Evolutionary conservation across 305 asterid species (phyloP).

Genomic region (Caryopteris hybrid): DNA sequence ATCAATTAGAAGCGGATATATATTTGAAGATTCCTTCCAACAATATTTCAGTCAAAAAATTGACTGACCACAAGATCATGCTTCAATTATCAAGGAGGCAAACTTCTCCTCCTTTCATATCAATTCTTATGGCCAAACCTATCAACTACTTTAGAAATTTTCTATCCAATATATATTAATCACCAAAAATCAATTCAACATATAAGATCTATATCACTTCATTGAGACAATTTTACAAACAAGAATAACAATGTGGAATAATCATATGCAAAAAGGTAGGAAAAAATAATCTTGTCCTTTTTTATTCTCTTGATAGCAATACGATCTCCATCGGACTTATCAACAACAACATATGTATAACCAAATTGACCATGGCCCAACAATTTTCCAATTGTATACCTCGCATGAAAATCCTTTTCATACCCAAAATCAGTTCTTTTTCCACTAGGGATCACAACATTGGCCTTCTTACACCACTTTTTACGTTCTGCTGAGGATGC

Average conservation of each 20-base stretch:
- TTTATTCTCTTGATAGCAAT: too few species aligned
- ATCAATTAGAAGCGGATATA: not conserved
- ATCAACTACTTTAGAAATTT: not conserved
- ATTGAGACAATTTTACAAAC: not conserved
- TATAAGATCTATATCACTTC: not conserved
- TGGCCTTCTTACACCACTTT: constrained; percentile 34
- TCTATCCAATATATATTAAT: not conserved
- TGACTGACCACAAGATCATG: not conserved
- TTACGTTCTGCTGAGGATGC: constrained; percentile 31
- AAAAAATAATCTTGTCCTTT: too few species aligned
- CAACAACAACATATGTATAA: too few species aligned
- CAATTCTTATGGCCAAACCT: not conserved
- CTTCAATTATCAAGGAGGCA: not conserved
- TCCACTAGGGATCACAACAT: constrained; percentile 59
- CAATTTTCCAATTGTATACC: constrained; percentile 61
- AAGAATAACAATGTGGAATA: too few species aligned
- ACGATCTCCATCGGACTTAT: too few species aligned
- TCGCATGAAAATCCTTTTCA: constrained; percentile 54
- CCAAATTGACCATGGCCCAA: too few species aligned
- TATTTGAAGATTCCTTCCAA: not conserved
- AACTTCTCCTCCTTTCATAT: not conserved
- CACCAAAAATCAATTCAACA: not conserved
- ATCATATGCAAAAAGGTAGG: too few species aligned
- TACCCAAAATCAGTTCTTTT: constrained; percentile 78
- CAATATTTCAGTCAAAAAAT: too few species aligned